Percentiles rank a stretch among this genome's conserved stretches.
phyloP scores from a whole-genome alignment of 2,329 filamentous ascomycete species.

The Verticillium nonalfalfae region DNA sequence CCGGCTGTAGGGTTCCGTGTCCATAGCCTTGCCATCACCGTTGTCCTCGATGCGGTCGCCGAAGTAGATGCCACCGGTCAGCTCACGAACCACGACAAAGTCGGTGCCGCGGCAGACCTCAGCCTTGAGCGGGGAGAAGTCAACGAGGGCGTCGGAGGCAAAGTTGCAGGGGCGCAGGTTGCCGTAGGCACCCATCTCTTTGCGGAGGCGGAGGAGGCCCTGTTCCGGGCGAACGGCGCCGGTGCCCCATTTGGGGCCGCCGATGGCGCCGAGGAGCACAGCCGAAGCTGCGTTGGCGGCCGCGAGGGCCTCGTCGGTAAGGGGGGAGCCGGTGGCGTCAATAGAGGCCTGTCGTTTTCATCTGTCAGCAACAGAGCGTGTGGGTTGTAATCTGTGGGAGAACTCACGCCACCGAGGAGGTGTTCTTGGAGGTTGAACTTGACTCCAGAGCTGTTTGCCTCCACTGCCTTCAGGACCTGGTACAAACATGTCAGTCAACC shows the following conservation, averaged over 20 bases:
- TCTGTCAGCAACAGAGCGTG: neutral
- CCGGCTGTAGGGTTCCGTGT: slow-evolving; percentile 82
- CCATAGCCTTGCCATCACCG: slow-evolving; percentile 67
- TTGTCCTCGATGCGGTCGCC: slow-evolving; percentile 79
- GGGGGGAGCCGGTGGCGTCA: slow-evolving; percentile 67
- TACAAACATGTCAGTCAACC: neutral
- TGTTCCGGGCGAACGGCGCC: slow-evolving; percentile 85
- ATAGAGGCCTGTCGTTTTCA: slow-evolving; percentile 66
- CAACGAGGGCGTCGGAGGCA: slow-evolving; percentile 77
- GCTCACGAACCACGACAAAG: slow-evolving; percentile 86
- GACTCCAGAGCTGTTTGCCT: slow-evolving; percentile 61
- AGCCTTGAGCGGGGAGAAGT: slow-evolving; percentile 80
- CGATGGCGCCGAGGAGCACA: slow-evolving; percentile 87
- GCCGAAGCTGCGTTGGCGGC: slow-evolving; percentile 84
- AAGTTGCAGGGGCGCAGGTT: slow-evolving; percentile 97
- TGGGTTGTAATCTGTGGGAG: neutral
- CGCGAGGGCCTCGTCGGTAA: slow-evolving; percentile 76
- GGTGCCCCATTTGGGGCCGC: slow-evolving; percentile 94
- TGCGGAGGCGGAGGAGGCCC: slow-evolving; percentile 83
- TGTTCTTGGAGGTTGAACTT: slow-evolving; percentile 90
- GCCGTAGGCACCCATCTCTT: slow-evolving; percentile 88
- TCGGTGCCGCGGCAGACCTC: slow-evolving; percentile 80
- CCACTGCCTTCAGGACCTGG: slow-evolving; percentile 73
- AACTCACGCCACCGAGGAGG: slow-evolving; percentile 81
- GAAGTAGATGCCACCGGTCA: slow-evolving; percentile 94